These are phyloP conservation scores for Umbelopsis sp. DNA, from an alignment of 192 early-diverging fungal species.

Conservation along the genomic window DNA sequence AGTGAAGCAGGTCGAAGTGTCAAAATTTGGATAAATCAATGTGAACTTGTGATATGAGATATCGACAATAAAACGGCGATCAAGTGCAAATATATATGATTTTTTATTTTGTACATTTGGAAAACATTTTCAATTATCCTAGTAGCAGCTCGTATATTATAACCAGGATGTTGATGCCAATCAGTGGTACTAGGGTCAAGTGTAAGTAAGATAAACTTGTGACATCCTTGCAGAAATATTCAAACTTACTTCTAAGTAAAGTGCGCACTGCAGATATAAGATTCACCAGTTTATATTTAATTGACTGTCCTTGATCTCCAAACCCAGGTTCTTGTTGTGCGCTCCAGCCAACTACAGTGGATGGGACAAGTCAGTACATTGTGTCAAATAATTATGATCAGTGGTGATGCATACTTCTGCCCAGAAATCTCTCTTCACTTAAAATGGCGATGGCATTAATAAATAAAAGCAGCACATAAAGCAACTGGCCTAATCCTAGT, in stretches of 20 bases:
- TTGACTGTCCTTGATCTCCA: slow-evolving; percentile 65
- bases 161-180: slow-evolving; percentile 76
- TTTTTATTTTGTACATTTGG: neutral
- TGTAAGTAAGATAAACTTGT: neutral
- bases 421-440: slow-evolving; percentile 91
- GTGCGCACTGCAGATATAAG: slow-evolving; percentile 91
- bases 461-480: slow-evolving; percentile 79
- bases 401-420: slow-evolving; percentile 66
- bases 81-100: neutral
- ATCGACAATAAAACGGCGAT: no score
- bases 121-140: slow-evolving; percentile 51
- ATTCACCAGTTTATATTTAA: slow-evolving; percentile 83
- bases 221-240: neutral
- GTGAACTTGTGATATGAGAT: no score
- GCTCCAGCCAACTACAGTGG: slow-evolving; percentile 41
- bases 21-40: neutral
- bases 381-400: neutral
- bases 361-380: neutral
- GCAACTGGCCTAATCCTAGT: slow-evolving; percentile 73
- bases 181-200: slow-evolving; percentile 68
- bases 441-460: slow-evolving; percentile 90
- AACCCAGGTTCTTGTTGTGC: slow-evolving; percentile 59
- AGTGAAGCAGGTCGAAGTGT: neutral
- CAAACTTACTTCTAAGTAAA: slow-evolving; percentile 77
- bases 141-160: slow-evolving; percentile 84